Base-by-base conservation (phyloP, 352 stramenopile species). In the Pythium vanterpoolii region DNA sequence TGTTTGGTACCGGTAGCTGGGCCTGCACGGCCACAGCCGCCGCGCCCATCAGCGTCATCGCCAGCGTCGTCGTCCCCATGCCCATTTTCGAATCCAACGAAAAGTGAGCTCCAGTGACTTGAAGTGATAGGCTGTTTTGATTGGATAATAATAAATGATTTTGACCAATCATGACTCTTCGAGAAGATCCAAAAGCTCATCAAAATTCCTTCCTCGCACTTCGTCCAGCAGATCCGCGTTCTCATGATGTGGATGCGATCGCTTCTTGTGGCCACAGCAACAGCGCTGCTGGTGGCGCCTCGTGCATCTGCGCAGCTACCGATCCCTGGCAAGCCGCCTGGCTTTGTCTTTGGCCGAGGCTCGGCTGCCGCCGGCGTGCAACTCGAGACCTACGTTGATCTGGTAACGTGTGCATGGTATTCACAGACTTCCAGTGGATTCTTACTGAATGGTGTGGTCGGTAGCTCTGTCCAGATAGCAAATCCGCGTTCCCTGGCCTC, bases 381-480 rank as follows among this genome's bases (percentile, higher is more conserved):
- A 62, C 74, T 94, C 47, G 85, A 94, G 66, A 81, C 80, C 18
- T 94, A 90, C 60, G 73, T 94, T 26, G 83, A 94, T 60, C 57
- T 92, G 73, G 81, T 87, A 61, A 11, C 3, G 9, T 27, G 5
- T 23, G 1, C 30, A 11, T 42, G 2, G 30, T 49, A 5, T 9
- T 24, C 9, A 34, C 24, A 24, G 30, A 16, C 6, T 21, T 8
- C 21, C 39, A 24, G 8, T 24, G 24, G 40, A 26, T 24, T 8
- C 8, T 49, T 6, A 49, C 44, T 23, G 45, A 26, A 8, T 21
- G 34, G 34, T 5, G 10, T 42, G 9, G 18, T 31, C 1, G 23
- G 28, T 56, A 72, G 64, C 58, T 78, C 23, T 78, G 71, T 52
- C 71, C 71, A 18, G 66, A 65, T 33, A 76, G 71, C 52, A 69